Evolutionary conservation across 2,329 filamentous ascomycete species (phyloP).

Genomic region (Aspergillus ochraceus): DNA sequence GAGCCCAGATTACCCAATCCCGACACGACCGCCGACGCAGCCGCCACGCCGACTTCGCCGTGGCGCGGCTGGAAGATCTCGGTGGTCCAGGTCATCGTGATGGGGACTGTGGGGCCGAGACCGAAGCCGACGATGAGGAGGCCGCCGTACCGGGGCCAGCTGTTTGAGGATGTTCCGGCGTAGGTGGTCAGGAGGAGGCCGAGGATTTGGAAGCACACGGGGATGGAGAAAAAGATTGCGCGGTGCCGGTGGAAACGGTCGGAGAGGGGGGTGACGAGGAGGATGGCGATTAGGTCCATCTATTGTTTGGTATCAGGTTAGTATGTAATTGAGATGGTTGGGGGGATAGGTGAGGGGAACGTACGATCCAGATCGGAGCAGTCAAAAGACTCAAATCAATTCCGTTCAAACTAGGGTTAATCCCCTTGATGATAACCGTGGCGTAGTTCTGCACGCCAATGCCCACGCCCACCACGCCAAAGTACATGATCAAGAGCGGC

Average conservation of each 20-base stretch:
- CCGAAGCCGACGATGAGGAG: constrained; percentile 90
- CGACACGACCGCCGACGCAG: constrained; percentile 80
- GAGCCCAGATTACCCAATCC: constrained; percentile 84
- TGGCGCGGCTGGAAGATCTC: constrained; percentile 89
- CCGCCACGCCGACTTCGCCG: constrained; percentile 86
- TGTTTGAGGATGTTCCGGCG: constrained; percentile 58
- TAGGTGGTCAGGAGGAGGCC: constrained; percentile 80
- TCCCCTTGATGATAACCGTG: constrained; percentile 79
- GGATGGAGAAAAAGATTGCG: constrained; percentile 76
- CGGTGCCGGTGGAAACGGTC: constrained; percentile 82
- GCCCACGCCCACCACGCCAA: constrained; percentile 88
- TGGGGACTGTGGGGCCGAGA: constrained; percentile 84
- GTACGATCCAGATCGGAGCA: constrained; percentile 87
- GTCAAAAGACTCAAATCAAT: constrained; percentile 79
- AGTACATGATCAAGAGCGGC: constrained; percentile 88
- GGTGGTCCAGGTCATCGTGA: constrained; percentile 91
- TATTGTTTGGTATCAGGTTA: not conserved
- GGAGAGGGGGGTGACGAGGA: constrained; percentile 79
- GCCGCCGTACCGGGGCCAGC: constrained; percentile 84
- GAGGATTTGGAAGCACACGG: constrained; percentile 75
- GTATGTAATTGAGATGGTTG: not conserved
- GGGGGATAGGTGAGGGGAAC: constrained; percentile 31
- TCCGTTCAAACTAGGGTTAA: constrained; percentile 70
- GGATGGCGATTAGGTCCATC: constrained; percentile 86
- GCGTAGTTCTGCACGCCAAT: constrained; percentile 88